A percentile compares a stretch with the other conserved stretches of the same genome.
Evolutionary conservation across 495 filamentous ascomycete species (phyloP).

Genomic region (Penicillium bialowiezense): DNA sequence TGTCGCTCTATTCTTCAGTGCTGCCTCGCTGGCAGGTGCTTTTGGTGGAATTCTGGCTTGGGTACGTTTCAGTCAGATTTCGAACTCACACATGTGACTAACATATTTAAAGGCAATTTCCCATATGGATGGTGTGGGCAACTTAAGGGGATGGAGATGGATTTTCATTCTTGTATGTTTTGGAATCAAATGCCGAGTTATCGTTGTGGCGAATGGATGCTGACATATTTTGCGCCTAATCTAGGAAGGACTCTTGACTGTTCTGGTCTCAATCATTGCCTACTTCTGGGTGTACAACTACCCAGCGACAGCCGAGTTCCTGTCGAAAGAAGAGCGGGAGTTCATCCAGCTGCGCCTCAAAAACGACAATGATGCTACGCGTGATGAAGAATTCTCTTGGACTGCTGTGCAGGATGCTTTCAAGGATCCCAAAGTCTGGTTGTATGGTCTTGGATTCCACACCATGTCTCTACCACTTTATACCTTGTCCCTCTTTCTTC

Average conservation of each 20-base stretch:
- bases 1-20: constrained; percentile 72
- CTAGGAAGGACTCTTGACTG: constrained; percentile 67
- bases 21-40: constrained; percentile 71
- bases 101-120: constrained; percentile 38
- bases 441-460: constrained; percentile 72
- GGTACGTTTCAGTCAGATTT: constrained; percentile 25
- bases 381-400: constrained; percentile 66
- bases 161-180: constrained; percentile 66
- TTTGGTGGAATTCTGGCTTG: constrained; percentile 77
- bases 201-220: too few species aligned
- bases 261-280: constrained; percentile 56
- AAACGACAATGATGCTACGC: constrained; percentile 58
- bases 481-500: constrained; percentile 74
- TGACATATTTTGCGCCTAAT: constrained; percentile 6
- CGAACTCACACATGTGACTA: too few species aligned
- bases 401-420: constrained; percentile 59
- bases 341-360: constrained; percentile 59
- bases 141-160: constrained; percentile 74
- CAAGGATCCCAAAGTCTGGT: constrained; percentile 69
- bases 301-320: constrained; percentile 64
- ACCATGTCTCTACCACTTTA: constrained; percentile 76
- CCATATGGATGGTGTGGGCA: constrained; percentile 63
- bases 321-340: constrained; percentile 60
- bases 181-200: too few species aligned
- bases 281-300: constrained; percentile 76